These are phyloP conservation scores for Ceratopteris richardii DNA, from an alignment of 75 land plant genomes.

Conservation along the genomic window DNA sequence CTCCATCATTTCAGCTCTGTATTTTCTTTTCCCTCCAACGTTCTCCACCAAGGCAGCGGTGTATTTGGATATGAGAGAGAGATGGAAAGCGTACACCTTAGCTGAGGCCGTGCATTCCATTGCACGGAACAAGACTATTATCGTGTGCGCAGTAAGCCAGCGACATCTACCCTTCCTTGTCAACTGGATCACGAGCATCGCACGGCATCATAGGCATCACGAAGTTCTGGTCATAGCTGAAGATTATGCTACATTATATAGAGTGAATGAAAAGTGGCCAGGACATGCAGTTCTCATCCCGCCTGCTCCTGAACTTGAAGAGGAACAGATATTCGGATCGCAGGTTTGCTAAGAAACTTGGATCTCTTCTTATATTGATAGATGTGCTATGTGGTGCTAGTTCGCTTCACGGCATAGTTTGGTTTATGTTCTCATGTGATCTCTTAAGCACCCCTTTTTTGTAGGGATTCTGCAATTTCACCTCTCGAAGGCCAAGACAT, in stretches of 20 bases:
- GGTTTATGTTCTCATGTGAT: no score
- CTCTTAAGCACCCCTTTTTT: no score
- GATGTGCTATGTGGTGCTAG: background rate
- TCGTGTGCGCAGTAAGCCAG: constrained; percentile 33
- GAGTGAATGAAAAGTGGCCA: constrained; percentile 75
- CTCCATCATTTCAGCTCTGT: no score
- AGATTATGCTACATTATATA: constrained; percentile 71
- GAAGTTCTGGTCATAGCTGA: constrained; percentile 67
- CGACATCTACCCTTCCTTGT: constrained; percentile 27
- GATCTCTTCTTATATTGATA: background rate
- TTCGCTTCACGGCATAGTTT: no score
- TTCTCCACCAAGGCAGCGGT: no score
- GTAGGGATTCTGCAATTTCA: constrained; percentile 95
- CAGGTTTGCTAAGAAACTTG: constrained; percentile 47
- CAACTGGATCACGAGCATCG: constrained; percentile 33
- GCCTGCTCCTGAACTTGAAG: constrained; percentile 45
- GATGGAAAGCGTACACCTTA: constrained; percentile 1
- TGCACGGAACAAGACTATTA: constrained; percentile 14
- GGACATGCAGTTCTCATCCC: constrained; percentile 89
- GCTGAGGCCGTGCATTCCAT: constrained; percentile 8
- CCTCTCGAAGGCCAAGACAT: constrained; percentile 86
- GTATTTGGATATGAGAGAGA: background rate
- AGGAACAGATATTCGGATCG: constrained; percentile 78
- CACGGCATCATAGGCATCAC: constrained; percentile 13
- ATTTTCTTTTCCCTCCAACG: no score